Conservation (phyloP, 352 stramenopile species). For the Phytophthora fragariae region DNA sequence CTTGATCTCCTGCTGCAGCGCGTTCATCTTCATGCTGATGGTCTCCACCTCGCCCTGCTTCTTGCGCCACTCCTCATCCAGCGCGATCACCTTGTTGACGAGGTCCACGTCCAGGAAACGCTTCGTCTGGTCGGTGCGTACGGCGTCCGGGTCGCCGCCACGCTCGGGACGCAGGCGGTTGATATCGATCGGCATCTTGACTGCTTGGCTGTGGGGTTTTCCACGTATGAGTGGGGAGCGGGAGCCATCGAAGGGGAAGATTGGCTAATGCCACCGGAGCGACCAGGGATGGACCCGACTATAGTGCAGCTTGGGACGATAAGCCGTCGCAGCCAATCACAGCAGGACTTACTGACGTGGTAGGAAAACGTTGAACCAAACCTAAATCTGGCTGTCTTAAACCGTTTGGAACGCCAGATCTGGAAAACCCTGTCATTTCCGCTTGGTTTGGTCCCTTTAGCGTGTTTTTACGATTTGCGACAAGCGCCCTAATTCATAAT, state of each 20-base stretch:
- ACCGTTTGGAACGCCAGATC: not conserved
- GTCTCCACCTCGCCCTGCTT: slow-evolving; percentile 89
- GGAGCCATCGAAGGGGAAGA: slow-evolving; percentile 35
- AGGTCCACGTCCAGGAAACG: slow-evolving; percentile 94
- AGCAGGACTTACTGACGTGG: slow-evolving; percentile 2
- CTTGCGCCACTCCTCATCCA: slow-evolving; percentile 93
- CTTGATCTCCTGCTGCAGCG: slow-evolving; percentile 88
- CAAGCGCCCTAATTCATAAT: slow-evolving; percentile 21
- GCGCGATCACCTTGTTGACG: slow-evolving; percentile 95
- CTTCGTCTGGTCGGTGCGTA: slow-evolving; percentile 94
- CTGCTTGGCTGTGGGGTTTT: slow-evolving; percentile 43
- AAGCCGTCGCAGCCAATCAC: slow-evolving; percentile 16
- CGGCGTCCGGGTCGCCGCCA: slow-evolving; percentile 95
- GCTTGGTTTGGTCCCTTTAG: slow-evolving; percentile 1
- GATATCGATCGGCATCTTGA: slow-evolving; percentile 98
- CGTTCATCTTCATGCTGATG: slow-evolving; percentile 88
- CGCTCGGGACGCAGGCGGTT: slow-evolving; percentile 96
- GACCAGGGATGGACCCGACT: not conserved
- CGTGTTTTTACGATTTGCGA: slow-evolving; percentile 6
- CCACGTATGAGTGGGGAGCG: slow-evolving; percentile 28
- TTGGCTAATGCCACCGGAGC: slow-evolving; percentile 21
- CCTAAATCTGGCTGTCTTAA: not conserved
- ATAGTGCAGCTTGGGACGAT: not conserved
- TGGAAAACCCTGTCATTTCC: not conserved
- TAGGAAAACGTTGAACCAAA: slow-evolving; percentile 1